These are phyloP conservation scores for Abrus precatorius DNA, from an alignment of 306 rosid species.

Conservation along the genomic window DNA sequence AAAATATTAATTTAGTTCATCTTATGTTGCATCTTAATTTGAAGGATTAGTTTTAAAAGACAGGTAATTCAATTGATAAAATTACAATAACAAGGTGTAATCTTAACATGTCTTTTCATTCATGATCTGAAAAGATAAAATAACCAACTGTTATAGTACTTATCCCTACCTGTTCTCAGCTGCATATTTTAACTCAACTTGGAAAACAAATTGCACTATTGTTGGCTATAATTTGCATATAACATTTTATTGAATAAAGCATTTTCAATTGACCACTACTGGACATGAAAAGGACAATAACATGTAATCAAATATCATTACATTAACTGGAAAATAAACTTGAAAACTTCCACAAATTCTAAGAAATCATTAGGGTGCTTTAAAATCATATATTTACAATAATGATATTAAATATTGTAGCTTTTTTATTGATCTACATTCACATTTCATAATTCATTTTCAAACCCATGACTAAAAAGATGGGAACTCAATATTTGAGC, in stretches of 20 bases:
- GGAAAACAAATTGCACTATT: background rate
- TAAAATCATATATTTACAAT: too few species aligned
- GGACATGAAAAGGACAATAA: conserved; percentile 4
- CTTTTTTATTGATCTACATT: too few species aligned
- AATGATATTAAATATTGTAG: too few species aligned
- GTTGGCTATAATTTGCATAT: background rate
- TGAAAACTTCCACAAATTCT: background rate
- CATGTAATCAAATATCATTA: background rate
- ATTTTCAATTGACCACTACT: conserved; percentile 4
- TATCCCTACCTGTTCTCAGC: background rate
- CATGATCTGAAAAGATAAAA: background rate
- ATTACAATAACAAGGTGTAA: background rate
- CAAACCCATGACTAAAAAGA: conserved; percentile 47
- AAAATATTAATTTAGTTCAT: too few species aligned
- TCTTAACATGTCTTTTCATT: background rate
- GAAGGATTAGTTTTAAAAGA: too few species aligned
- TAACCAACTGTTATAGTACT: background rate
- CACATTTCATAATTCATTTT: too few species aligned
- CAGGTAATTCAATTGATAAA: too few species aligned
- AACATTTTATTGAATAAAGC: background rate
- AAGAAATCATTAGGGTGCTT: background rate
- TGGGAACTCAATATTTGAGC: conserved; percentile 59
- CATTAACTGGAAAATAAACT: background rate
- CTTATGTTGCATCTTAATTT: too few species aligned
- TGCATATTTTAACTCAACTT: background rate